Conservation (phyloP, 371 early-diverging fungal species). For the Actinomortierella ambigua region DNA sequence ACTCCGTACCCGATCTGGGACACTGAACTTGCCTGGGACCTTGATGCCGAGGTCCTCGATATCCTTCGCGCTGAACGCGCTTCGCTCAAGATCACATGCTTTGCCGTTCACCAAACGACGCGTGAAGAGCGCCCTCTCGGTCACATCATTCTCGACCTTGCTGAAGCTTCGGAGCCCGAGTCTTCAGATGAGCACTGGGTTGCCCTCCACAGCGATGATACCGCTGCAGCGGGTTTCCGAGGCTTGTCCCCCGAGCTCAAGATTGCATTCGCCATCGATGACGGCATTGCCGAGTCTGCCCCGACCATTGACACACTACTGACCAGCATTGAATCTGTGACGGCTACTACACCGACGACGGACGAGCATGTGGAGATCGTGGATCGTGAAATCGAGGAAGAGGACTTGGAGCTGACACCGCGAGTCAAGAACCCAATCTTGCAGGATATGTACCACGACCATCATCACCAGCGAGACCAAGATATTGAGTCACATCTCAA, state of each 20-base stretch:
- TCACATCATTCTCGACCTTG: conserved; percentile 45
- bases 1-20: conserved; percentile 49
- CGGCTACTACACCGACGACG: conserved; percentile 19
- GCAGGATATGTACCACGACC: too few species aligned
- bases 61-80: conserved; percentile 47
- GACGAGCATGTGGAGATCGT: conserved; percentile 13
- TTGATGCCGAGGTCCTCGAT: conserved; percentile 47
- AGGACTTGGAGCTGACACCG: too few species aligned
- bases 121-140: conserved; percentile 42
- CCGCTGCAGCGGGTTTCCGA: conserved; percentile 25
- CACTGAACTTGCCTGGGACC: conserved; percentile 51
- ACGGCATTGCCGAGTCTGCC: conserved; percentile 25
- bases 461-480: too few species aligned
- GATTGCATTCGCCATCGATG: conserved; percentile 46
- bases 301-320: conserved; percentile 36
- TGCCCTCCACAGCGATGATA: conserved; percentile 19
- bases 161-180: conserved; percentile 30
- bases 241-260: conserved; percentile 47
- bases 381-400: neutral
- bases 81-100: conserved; percentile 48
- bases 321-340: conserved; percentile 33
- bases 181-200: conserved; percentile 35
- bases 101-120: conserved; percentile 42
- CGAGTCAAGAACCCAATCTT: too few species aligned
- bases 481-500: too few species aligned